These are phyloP conservation scores for Ganoderma sinense DNA, from an alignment of 1,284 basidiomycete genomes.

Conservation along the genomic window DNA sequence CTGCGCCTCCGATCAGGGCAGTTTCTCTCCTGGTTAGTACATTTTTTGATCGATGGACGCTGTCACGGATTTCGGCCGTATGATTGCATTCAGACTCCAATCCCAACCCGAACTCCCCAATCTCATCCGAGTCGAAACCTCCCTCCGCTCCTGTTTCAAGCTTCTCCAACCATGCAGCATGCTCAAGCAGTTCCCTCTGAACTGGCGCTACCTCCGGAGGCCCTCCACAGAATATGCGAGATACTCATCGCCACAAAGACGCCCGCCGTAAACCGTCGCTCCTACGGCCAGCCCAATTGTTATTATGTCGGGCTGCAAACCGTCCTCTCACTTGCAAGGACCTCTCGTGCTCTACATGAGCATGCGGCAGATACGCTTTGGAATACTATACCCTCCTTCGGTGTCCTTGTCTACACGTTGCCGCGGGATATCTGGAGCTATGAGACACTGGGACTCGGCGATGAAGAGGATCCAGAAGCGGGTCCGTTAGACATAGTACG, in stretches of 20 bases:
- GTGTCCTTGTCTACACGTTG: conserved; percentile 8
- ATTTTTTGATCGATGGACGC: too few species aligned
- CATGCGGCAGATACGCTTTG: conserved; percentile 17
- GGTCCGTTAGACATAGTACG: neutral
- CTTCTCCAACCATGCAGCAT: neutral
- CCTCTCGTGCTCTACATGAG: conserved; percentile 15
- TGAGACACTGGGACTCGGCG: too few species aligned
- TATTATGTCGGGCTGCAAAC: neutral
- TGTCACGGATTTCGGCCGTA: too few species aligned
- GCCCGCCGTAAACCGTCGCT: too few species aligned
- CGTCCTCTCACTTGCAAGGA: conserved; percentile 13
- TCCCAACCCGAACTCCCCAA: too few species aligned
- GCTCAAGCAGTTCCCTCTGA: too few species aligned
- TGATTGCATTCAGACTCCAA: too few species aligned
- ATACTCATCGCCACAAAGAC: neutral
- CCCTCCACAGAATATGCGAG: neutral
- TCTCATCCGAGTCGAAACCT: too few species aligned
- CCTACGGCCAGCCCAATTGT: too few species aligned
- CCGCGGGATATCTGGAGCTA: conserved; percentile 11
- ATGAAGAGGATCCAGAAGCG: neutral
- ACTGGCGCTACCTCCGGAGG: neutral
- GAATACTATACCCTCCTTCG: conserved; percentile 12
- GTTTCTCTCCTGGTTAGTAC: too few species aligned
- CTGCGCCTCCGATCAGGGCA: too few species aligned
- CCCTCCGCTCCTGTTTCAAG: too few species aligned